These are phyloP conservation scores for Cystoderma amianthinum DNA, from an alignment of 768 basidiomycete genomes.

Conservation along the genomic window DNA sequence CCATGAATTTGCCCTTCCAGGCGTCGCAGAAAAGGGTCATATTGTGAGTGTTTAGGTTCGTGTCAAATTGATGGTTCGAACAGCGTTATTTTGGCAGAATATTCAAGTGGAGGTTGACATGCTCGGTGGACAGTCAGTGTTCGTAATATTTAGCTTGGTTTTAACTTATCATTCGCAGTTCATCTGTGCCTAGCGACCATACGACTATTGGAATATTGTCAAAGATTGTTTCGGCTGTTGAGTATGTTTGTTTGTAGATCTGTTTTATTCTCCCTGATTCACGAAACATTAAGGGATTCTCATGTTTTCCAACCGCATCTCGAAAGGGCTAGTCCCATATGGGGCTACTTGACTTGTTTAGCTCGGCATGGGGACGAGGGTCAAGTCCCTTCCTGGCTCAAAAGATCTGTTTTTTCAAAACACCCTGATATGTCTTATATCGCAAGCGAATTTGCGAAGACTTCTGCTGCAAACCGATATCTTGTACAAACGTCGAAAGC, in stretches of 20 bases:
- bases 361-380: slow-evolving; percentile 14
- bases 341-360: slow-evolving; percentile 19
- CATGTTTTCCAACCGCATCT: slow-evolving; percentile 16
- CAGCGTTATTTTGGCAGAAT: slow-evolving; percentile 9
- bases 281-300: slow-evolving; percentile 13
- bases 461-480: slow-evolving; percentile 14
- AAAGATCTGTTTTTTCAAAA: slow-evolving; percentile 9
- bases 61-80: neutral
- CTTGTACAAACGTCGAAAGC: slow-evolving; percentile 22
- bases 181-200: slow-evolving; percentile 17
- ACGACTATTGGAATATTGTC: slow-evolving; percentile 23
- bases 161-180: slow-evolving; percentile 9
- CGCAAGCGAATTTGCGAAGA: slow-evolving; percentile 15
- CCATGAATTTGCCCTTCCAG: slow-evolving; percentile 19
- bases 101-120: slow-evolving; percentile 19
- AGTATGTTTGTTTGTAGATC: slow-evolving; percentile 10
- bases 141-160: neutral
- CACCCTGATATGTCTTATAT: slow-evolving; percentile 14
- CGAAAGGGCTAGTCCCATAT: slow-evolving; percentile 16
- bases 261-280: neutral
- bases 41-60: no score
- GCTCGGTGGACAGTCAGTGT: slow-evolving; percentile 22
- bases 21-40: slow-evolving; percentile 24
- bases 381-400: slow-evolving; percentile 17
- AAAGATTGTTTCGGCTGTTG: slow-evolving; percentile 20